Evolutionary conservation across 257 asterid genomes (phyloP).

Genomic region (Lycium ferocissimum): DNA sequence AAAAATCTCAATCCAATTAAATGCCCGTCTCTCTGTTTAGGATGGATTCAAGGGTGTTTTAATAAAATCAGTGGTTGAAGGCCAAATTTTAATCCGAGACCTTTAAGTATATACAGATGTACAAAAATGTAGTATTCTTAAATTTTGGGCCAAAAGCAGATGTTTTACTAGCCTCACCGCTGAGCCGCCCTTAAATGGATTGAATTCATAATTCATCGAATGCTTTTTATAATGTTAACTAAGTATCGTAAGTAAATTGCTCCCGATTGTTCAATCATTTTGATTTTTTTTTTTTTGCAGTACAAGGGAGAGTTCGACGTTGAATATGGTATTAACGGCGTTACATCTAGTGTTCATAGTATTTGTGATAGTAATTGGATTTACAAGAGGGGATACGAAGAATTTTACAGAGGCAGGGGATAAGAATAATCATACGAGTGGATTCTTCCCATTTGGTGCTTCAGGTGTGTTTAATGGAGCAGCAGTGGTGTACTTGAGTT

Average conservation of each 20-base stretch:
- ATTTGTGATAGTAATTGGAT: slow-evolving; percentile 80
- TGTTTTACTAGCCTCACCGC: no score
- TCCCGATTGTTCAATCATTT: no score
- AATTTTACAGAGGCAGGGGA: slow-evolving; percentile 63
- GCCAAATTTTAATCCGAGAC: no score
- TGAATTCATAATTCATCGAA: neutral
- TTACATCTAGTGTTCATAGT: slow-evolving; percentile 74
- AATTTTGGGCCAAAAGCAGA: no score
- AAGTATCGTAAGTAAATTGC: no score
- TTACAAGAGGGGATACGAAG: slow-evolving; percentile 71
- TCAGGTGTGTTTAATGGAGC: slow-evolving; percentile 91
- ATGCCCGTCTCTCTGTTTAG: no score
- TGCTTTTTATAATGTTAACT: no score
- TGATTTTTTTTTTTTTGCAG: slow-evolving; percentile 44
- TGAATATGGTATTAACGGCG: slow-evolving; percentile 77
- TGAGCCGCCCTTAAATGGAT: no score
- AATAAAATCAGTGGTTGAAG: no score
- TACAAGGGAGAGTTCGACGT: slow-evolving; percentile 81
- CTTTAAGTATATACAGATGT: no score
- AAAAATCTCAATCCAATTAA: neutral
- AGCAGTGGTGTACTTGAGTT: slow-evolving; percentile 89
- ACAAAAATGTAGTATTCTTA: no score
- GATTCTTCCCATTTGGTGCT: slow-evolving; percentile 81
- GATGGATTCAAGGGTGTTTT: no score
- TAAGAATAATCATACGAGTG: slow-evolving; percentile 56